These are phyloP conservation scores for Capsicum rhomboideum DNA, from an alignment of 257 asterid species.

Conservation along the genomic window DNA sequence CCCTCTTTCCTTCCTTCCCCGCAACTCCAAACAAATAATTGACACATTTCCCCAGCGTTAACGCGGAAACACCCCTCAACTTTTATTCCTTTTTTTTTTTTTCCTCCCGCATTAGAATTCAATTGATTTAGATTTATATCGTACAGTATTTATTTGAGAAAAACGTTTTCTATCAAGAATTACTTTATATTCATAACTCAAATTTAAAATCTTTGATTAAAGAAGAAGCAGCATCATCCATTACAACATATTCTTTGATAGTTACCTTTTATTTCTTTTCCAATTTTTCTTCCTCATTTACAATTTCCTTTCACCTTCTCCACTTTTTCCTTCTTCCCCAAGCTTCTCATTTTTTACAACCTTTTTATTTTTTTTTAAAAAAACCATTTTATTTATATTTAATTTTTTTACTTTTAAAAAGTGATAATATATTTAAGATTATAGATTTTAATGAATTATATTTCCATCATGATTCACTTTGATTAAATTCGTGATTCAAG, in stretches of 20 bases:
- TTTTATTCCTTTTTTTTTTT: not conserved
- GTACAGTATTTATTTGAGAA: no score
- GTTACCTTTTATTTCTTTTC: not conserved
- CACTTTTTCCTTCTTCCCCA: not conserved
- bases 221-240: no score
- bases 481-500: not conserved
- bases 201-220: no score
- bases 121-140: no score
- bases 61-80: not conserved
- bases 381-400: not conserved
- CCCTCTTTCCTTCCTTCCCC: not conserved
- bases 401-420: not conserved
- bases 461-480: not conserved
- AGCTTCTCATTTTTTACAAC: not conserved
- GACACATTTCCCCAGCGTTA: not conserved
- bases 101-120: no score
- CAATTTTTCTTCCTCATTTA: not conserved
- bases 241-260: no score
- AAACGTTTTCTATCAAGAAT: no score
- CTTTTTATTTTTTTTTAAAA: not conserved
- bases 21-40: not conserved
- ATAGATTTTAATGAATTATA: not conserved
- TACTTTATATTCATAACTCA: no score
- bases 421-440: not conserved
- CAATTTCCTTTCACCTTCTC: slow-evolving; percentile 13